Evolutionary conservation across 1,284 basidiomycete species (phyloP), one percentile per base, ranked within the genome.

Genomic region (Moniliophthora roreri): DNA sequence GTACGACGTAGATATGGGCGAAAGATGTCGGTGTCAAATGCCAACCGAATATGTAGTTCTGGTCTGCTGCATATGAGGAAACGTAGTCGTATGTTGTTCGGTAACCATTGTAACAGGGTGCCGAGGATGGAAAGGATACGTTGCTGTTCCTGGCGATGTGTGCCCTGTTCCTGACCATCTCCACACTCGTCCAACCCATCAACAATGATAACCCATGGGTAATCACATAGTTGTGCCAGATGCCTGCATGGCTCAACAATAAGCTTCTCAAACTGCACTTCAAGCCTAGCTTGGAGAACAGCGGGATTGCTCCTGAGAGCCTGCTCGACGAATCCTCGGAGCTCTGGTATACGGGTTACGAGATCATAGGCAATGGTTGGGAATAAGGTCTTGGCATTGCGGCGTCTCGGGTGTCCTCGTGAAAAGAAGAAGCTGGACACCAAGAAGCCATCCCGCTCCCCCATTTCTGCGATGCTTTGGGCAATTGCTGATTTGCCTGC

Each of bases 41-140:
- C 63, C 1, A 64, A 60, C 9, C 60, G 54, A 32, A 67, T 64
- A 35, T 60, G 62, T 0, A 62, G 58, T 45, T 65, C 63, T 4
- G 64, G 64, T 5, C 63, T 55, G 23, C 59, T 61, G 6, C 59
- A 56, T 18, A 67, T 58, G 50, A 67, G 59, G 52, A 66, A 63
- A 46, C 61, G 61, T 3, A 67, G 52, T 2, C 63, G 64, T 0
- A 63, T 11, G 6, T 32, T 11, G 7, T 6, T 32, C 28, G 28
- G n/a, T n/a, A n/a, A n/a, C n/a, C n/a, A n/a, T n/a, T n/a, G 28
- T 6, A 32, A 32, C 6, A 11, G 15, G 7, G 44, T 15, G 4
- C 15, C 4, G 13, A 46, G 32, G 18, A 21, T 28, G 24, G 44
- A 32, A 18, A 52, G 36, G 28, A 52, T 24, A 8, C 36, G 44